Evolutionary conservation across 768 basidiomycete species (phyloP), one percentile per base, ranked within the genome.

Genomic region (Sporobolomyces roseus): DNA sequence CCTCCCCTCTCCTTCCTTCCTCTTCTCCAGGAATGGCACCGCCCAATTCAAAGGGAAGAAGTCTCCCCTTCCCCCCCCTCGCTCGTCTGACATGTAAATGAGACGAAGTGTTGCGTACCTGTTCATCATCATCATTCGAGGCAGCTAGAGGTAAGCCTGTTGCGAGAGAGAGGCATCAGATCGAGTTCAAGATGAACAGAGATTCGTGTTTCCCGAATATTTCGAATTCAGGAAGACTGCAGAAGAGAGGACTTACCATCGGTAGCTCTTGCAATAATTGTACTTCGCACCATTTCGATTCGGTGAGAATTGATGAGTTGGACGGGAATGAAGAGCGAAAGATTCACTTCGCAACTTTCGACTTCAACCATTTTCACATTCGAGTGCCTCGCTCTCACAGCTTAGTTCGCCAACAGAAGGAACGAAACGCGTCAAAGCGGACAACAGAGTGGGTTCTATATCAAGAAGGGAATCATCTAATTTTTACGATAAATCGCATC

Each of bases 51-150:
- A n/a, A n/a, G n/a, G n/a, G n/a, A n/a, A n/a, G n/a, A n/a, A n/a
- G n/a, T 41, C 17, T 46, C 45, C 45, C 45, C 23, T 46, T 46
- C 45, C 17, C 38, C 38, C 38, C 38, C 38, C 38, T 41, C 38
- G 10, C 17, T 41, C 10, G 9, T 41, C 10, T 41, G 38, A 9
- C 38, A 17, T 41, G 38, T 17, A 41, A 41, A 17, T 17, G 38
- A 41, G 9, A 41, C 10, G 17, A 17, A 41, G 10, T 9, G 9
- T 9, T 46, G 23, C 83, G 67, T 43, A 93, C 94, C 83, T 91
- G 87, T 79, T 98, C 94, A 77, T 98, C 96, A 77, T 99, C 96
- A 17, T 97, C 96, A 73, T 70, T 73, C 2, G 61, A 65, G 4
- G 76, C 75, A 0, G 76, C 71, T 21, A 77, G 68, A 23, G 75